Evolutionary conservation across 139 green algal species (phyloP), one percentile per base, ranked within the genome.

Genomic region (Ettlia oleoabundans): DNA sequence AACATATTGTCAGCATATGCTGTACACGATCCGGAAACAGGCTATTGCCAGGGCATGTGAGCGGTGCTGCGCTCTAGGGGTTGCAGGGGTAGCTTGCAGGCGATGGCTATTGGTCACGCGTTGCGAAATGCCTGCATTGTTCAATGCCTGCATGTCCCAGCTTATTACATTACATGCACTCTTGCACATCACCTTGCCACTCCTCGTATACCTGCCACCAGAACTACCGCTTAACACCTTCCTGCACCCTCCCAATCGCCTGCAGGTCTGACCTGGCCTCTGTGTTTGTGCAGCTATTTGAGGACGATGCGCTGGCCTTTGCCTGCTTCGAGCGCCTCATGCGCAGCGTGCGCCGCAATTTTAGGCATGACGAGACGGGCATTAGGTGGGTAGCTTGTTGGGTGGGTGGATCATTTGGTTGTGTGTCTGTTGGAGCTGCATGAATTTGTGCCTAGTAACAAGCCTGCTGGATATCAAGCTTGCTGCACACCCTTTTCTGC

Each of bases 21-120:
- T 1, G 80, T 94, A 78, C 86, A 94, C 66, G 94, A 98, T 87
- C 93, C 92, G 1, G 90, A 93, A 62, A 94, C 86, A 0, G 92
- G 93, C 30, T 98, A 98, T 85, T 96, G 92, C 86, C 94, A 98
- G 79, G 94, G 91, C 66, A 98, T 98, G 94, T 93, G 90, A 28
- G 77, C 28, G n/a, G n/a, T 8, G 1, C 35, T 24, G 47, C 4
- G 3, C 51, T n/a, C 1, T 10, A 0, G 43, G 32, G 21, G 13
- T 28, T 53, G 47, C 51, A n/a, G n/a, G n/a, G n/a, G n/a, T n/a
- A n/a, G n/a, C n/a, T n/a, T n/a, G n/a, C n/a, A n/a, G n/a, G n/a
- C n/a, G n/a, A n/a, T n/a, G n/a, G n/a, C n/a, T n/a, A n/a, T n/a
- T n/a, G n/a, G n/a, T n/a, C n/a, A n/a, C n/a, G n/a, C n/a, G n/a